Percentiles rank a stretch among this genome's conserved stretches.
These are phyloP conservation scores for Viola pubescens DNA, from an alignment of 441 rosid species.

Conservation along the genomic window DNA sequence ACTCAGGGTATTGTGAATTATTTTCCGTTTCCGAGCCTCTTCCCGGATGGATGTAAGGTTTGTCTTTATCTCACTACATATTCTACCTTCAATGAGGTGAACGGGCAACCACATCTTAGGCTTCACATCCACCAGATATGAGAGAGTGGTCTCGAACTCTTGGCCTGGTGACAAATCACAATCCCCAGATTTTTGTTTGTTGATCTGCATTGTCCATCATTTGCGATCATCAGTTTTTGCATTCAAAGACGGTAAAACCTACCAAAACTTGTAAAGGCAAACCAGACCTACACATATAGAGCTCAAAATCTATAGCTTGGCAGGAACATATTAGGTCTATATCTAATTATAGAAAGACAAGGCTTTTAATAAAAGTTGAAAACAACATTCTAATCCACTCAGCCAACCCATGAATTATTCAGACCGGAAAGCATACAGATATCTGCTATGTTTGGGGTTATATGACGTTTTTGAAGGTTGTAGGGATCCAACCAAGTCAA, in stretches of 20 bases:
- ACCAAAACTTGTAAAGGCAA: background rate
- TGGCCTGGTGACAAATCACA: constrained; percentile 23
- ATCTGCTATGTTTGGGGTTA: too few relatives aligned
- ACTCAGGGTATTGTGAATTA: constrained; percentile 19
- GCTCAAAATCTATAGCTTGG: background rate
- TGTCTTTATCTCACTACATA: constrained; percentile 58
- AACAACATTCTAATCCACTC: too few relatives aligned
- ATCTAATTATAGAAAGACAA: too few relatives aligned
- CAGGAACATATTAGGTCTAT: too few relatives aligned
- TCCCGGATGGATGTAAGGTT: constrained; percentile 63
- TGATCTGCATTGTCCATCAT: constrained; percentile 32
- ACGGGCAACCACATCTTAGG: constrained; percentile 81
- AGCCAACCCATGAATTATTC: too few relatives aligned
- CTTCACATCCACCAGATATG: constrained; percentile 51
- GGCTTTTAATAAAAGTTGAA: too few relatives aligned
- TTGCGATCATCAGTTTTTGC: constrained; percentile 7
- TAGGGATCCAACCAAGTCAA: too few relatives aligned
- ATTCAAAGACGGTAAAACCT: background rate
- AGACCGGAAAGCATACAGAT: too few relatives aligned
- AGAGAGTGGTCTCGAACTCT: constrained; percentile 48
- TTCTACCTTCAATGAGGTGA: constrained; percentile 64
- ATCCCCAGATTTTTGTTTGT: constrained; percentile 26
- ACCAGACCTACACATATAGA: background rate
- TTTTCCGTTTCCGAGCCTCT: constrained; percentile 47
- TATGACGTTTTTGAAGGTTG: too few relatives aligned